phyloP scores from a whole-genome alignment of 306 rosid genomes.

The Vachellia pachyceras region DNA sequence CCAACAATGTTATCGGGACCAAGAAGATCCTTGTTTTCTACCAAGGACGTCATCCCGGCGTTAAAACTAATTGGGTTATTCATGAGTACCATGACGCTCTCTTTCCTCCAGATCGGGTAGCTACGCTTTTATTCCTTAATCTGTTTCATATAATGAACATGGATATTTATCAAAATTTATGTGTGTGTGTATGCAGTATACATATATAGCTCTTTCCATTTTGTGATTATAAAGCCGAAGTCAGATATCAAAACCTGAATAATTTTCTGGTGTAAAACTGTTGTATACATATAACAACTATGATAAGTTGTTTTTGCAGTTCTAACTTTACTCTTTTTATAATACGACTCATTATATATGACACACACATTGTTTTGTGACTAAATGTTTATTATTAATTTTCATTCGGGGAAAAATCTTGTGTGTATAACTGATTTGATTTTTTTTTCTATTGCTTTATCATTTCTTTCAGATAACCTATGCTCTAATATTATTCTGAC shows the following conservation, averaged over 20 bases:
- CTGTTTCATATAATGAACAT: background rate
- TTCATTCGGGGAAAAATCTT: background rate
- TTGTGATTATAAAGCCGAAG: no score
- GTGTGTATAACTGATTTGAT: background rate
- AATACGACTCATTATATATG: no score
- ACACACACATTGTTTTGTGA: background rate
- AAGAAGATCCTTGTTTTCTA: constrained; percentile 66
- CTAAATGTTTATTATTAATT: background rate
- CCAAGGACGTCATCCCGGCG: constrained; percentile 36
- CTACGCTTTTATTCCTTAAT: background rate
- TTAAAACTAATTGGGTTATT: constrained; percentile 59
- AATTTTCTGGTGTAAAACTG: no score
- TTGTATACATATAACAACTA: no score
- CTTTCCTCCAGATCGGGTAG: background rate
- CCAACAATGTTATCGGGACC: constrained; percentile 39
- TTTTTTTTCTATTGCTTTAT: background rate
- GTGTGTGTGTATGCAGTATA: no score
- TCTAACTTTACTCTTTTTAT: no score
- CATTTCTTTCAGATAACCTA: background rate
- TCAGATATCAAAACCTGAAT: no score
- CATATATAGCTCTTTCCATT: no score
- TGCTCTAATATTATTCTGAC: background rate
- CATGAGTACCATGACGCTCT: constrained; percentile 32
- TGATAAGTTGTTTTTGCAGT: no score
- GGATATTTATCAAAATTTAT: background rate